Evolutionary conservation across 495 filamentous ascomycete species (phyloP).

Genomic region (Schizothecium vesticola): DNA sequence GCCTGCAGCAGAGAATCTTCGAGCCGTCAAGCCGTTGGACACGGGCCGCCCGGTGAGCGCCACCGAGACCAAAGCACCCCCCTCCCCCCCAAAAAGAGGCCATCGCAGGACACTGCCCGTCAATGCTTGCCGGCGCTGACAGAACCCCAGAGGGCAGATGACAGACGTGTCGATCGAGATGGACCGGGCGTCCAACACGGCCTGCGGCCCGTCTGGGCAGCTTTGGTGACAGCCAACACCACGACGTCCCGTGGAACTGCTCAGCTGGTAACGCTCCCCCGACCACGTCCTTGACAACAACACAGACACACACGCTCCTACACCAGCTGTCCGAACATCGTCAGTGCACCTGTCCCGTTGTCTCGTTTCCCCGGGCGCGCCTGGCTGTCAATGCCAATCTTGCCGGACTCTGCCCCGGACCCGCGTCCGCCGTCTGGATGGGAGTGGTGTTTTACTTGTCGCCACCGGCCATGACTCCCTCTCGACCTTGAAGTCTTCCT

Average conservation of each 20-base stretch:
- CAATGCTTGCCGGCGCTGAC: not conserved
- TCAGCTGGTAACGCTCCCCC: not conserved
- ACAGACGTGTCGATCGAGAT: not conserved
- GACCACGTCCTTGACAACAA: not conserved
- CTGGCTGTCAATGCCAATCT: not conserved
- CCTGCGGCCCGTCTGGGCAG: not conserved
- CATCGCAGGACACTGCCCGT: not conserved
- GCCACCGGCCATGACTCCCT: too few species aligned
- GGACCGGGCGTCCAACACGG: not conserved
- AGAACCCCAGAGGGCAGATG: too few species aligned
- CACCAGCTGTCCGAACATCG: not conserved
- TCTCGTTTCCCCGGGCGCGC: conserved; percentile 6
- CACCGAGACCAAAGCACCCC: not conserved
- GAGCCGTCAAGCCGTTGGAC: not conserved
- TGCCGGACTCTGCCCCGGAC: not conserved
- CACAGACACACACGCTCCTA: not conserved
- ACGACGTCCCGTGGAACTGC: not conserved
- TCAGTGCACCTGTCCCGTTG: not conserved
- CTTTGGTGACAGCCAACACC: not conserved
- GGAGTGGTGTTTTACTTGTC: not conserved
- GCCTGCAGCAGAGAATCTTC: conserved; percentile 3
- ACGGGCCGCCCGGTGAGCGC: not conserved
- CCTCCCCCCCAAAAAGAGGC: not conserved
- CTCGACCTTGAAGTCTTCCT: conserved; percentile 8
- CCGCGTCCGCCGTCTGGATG: not conserved